A percentile compares a stretch with the other conserved stretches of the same genome.
Conservation (phyloP, 2,329 filamentous ascomycete genomes). For the Talaromyces sp. region DNA sequence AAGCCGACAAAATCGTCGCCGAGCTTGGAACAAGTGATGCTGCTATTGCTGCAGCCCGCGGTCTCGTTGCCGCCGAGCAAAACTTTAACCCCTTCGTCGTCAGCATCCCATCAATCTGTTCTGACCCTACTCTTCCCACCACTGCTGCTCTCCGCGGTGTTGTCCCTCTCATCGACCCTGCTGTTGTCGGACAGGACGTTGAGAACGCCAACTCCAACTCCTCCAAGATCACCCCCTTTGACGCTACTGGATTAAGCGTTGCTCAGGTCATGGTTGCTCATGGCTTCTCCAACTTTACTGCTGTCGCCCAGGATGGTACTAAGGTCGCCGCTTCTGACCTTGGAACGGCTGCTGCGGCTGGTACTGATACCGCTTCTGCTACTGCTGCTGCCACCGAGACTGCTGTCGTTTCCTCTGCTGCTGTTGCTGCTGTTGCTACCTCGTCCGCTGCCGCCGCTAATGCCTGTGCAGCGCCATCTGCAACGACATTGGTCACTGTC, state of each 20-base stretch:
- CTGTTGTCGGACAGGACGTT: constrained; percentile 53
- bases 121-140: constrained; percentile 59
- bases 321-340: constrained; percentile 33
- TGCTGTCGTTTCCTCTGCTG: constrained; percentile 19
- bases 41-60: constrained; percentile 60
- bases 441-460: constrained; percentile 18
- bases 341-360: constrained; percentile 32
- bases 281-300: constrained; percentile 59
- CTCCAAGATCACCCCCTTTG: constrained; percentile 54
- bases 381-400: constrained; percentile 29
- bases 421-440: constrained; percentile 15
- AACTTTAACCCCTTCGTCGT: constrained; percentile 69
- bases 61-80: constrained; percentile 65
- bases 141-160: constrained; percentile 63
- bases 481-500: not conserved
- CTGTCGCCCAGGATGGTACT: constrained; percentile 8
- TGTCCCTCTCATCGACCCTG: constrained; percentile 64
- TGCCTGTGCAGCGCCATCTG: constrained; percentile 1
- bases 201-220: constrained; percentile 60
- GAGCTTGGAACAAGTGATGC: constrained; percentile 59
- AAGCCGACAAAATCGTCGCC: constrained; percentile 62
- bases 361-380: constrained; percentile 29
- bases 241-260: constrained; percentile 60
- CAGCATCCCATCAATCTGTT: constrained; percentile 61
- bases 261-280: constrained; percentile 61